Percentiles rank a stretch among this genome's conserved stretches.
Evolutionary conservation across 2,329 filamentous ascomycete species (phyloP).

Genomic region (Colletotrichum sp.): DNA sequence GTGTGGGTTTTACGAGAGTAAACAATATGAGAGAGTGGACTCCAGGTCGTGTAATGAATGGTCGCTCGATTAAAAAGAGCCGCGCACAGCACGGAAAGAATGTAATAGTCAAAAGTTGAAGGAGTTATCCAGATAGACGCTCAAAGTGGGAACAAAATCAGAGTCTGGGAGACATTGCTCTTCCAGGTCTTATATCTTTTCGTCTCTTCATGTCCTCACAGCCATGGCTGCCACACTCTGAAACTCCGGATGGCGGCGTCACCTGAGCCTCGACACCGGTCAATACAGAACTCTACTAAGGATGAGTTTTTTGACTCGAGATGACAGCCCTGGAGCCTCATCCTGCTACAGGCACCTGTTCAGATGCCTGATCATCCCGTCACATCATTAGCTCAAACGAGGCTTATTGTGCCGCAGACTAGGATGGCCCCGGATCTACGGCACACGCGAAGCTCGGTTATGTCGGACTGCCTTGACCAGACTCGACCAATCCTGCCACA

Average conservation of each 20-base stretch:
- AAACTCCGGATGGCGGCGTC: slow-evolving; percentile 18
- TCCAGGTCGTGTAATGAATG: slow-evolving; percentile 1
- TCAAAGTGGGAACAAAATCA: background rate
- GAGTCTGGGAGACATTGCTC: fast-evolving
- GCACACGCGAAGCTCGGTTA: background rate
- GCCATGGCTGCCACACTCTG: slow-evolving; percentile 7
- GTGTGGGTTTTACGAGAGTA: background rate
- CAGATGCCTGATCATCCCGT: slow-evolving; percentile 20
- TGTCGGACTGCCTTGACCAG: background rate
- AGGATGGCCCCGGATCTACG: background rate
- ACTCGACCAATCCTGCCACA: slow-evolving; percentile 6
- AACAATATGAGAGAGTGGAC: slow-evolving; percentile 1
- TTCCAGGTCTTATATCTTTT: background rate
- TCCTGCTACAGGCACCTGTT: slow-evolving; percentile 3
- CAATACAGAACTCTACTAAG: background rate
- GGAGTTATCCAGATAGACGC: background rate
- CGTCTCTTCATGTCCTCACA: background rate
- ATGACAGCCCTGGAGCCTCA: slow-evolving; percentile 12
- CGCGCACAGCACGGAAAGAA: slow-evolving; percentile 21
- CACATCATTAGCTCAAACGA: slow-evolving; percentile 13
- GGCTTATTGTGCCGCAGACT: slow-evolving; percentile 3
- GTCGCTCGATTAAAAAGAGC: background rate
- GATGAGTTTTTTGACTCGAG: slow-evolving; percentile 10
- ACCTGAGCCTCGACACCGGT: background rate
- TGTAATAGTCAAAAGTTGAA: background rate